Evolutionary conservation across 148 eudicot genomes (phyloP), one percentile per base, ranked within the genome.

Genomic region (Arbutus unedo): DNA sequence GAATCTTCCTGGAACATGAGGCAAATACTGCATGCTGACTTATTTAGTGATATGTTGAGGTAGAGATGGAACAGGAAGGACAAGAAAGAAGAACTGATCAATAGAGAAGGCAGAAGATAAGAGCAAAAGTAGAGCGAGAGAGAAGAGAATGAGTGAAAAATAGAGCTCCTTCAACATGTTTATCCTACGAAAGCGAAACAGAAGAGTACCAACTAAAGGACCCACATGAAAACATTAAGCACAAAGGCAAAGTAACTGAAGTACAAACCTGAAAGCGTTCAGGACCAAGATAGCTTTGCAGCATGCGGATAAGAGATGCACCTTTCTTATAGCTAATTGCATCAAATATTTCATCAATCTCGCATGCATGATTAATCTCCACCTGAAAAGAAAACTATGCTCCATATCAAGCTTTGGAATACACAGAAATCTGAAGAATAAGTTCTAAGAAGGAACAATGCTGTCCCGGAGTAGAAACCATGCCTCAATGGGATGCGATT

Each of bases 401-500:
- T 83, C 45, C 59, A 80, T 66, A 57, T 48, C 31, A 80, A 2
- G 15, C 57, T 66, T 70, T 48, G 16, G 74, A 19, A 56, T 18
- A 54, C 74, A 43, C 15, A 84, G 8, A n/a, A 7, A 16, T 64
- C 14, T 47, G 38, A 80, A 87, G 55, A 6, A 79, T 18, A 56
- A 56, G 59, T 47, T 70, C 44, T 41, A 3, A 43, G 31, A 41
- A 56, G 77, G 31, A 9, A 41, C 15, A 4, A 25, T 15, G 47
- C 23, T 3, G 56, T 15, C 31, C 25, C 57, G 1, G 45, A 50
- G 66, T 41, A 84, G 64, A 68, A 67, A 79, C 6, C 51, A 23
- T 80, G 74, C 89, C 87, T 87, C 89, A 71, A 87, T 84, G 8
- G 89, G 89, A 53, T 87, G 89, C 3, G 89, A 87, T n/a, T 51